phyloP scores from a whole-genome alignment of 306 rosid genomes.

The Ormosia emarginata region DNA sequence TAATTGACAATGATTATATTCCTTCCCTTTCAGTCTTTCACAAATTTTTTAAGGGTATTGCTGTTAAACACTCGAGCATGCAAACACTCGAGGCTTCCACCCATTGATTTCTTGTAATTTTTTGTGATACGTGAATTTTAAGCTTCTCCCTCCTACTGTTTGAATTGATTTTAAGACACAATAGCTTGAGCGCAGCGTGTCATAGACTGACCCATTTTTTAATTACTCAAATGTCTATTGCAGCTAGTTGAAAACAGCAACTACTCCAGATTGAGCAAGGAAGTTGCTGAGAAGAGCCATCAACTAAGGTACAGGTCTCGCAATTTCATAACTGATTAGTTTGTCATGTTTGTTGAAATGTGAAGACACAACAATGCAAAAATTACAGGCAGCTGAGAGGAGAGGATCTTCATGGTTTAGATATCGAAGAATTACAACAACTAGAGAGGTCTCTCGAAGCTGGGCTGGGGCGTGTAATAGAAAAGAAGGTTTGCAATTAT shows the following conservation, averaged over 20 bases:
- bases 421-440: constrained; percentile 65
- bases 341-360: neutral
- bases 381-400: constrained; percentile 83
- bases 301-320: constrained; percentile 53
- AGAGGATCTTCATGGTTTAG: constrained; percentile 80
- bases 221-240: neutral
- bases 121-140: too few relatives aligned
- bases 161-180: too few relatives aligned
- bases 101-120: too few relatives aligned
- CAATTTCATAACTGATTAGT: neutral
- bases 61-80: too few relatives aligned
- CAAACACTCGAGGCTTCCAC: too few relatives aligned
- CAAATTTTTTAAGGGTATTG: too few relatives aligned
- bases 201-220: neutral
- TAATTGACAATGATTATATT: neutral
- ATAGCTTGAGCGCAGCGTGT: too few relatives aligned
- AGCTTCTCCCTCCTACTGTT: too few relatives aligned
- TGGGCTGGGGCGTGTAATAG: constrained; percentile 71
- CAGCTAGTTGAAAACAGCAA: constrained; percentile 84
- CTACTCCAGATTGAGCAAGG: constrained; percentile 61
- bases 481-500: constrained; percentile 56
- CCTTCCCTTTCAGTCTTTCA: neutral
- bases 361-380: neutral
- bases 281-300: constrained; percentile 67
- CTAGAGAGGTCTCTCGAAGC: constrained; percentile 76